Evolutionary conservation across 768 basidiomycete genomes (phyloP), one percentile per base, ranked within the genome.

Genomic region (Hericium rajendrae): DNA sequence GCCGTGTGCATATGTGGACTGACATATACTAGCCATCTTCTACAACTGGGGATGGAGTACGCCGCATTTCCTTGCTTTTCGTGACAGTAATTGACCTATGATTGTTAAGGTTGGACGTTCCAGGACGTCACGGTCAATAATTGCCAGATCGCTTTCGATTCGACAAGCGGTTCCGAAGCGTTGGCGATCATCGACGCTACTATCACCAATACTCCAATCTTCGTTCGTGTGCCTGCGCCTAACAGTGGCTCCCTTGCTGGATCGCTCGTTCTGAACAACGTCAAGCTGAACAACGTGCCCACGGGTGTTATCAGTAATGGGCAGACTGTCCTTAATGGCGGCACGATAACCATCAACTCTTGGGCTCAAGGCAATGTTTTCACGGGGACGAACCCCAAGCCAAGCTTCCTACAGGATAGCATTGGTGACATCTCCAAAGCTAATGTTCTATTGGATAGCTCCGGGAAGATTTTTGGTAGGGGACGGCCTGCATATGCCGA

Each of bases 311-410:
- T 32, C 32, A 77, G 83, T 41, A 73, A 69, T 4, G 73, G 73
- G 26, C 83, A 83, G 6, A 68, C 69, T 5, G 73, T 73, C 6
- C 77, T 88, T 13, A 65, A 69, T 18, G 88, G 88, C 22, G 83
- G 82, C 22, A 80, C 80, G 2, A 80, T 65, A 13, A 80, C 78
- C 0, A 84, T 88, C 62, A 65, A 72, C 0, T 79, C 83, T 11
- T 91, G 89, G 89, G 87, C 75, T 1, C 88, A 91, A 68, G 89
- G 89, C 37, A 86, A 90, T 58, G 74, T 86, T 24, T 91, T 78
- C 67, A 71, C 69, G 1, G 86, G 88, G 13, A 70, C 77, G 4
- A 74, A 71, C 57, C 60, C 73, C 2, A 58, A 63, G 1, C 72
- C 72, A 2, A 66, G 49, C 6, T 90, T 80, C 66, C 73, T 72